Conservation (phyloP, 2,329 filamentous ascomycete species). For the Trichoderma gracile region DNA sequence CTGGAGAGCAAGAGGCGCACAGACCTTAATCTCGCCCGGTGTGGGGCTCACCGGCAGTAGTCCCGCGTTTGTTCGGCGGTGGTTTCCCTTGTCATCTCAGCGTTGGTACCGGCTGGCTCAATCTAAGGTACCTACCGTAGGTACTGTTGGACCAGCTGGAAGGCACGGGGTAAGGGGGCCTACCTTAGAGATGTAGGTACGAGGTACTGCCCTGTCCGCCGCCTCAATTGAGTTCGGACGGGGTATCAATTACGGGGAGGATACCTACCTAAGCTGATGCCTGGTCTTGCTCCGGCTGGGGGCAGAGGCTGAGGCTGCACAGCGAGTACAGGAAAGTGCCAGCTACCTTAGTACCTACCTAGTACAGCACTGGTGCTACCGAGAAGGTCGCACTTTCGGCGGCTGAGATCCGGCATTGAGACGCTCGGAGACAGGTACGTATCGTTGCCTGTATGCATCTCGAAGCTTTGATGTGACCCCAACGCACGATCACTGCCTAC, state of each 20-base stretch:
- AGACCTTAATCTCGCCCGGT: constrained; percentile 18
- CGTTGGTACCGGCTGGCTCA: background rate
- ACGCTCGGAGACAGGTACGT: background rate
- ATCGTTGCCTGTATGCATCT: background rate
- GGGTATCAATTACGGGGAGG: constrained; percentile 3
- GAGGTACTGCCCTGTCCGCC: background rate
- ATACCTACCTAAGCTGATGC: background rate
- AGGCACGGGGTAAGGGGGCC: constrained; percentile 15
- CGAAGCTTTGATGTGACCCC: background rate
- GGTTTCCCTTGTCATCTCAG: constrained; percentile 9
- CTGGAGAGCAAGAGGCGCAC: background rate
- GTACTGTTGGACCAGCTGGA: background rate
- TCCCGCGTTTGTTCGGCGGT: constrained; percentile 23
- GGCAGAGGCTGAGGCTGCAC: background rate
- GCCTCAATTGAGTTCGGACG: background rate
- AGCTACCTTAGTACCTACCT: too few relatives aligned
- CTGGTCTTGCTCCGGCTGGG: background rate
- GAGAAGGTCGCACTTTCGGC: background rate
- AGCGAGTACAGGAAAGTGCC: too few relatives aligned
- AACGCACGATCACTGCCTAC: too few relatives aligned
- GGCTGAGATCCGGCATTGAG: constrained; percentile 22
- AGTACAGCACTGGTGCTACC: too few relatives aligned
- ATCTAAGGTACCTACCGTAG: too few relatives aligned
- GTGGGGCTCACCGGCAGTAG: constrained; percentile 23
- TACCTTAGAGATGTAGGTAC: background rate